Base-by-base conservation (phyloP, 768 basidiomycete genomes). In the Boletus subparvulus region DNA sequence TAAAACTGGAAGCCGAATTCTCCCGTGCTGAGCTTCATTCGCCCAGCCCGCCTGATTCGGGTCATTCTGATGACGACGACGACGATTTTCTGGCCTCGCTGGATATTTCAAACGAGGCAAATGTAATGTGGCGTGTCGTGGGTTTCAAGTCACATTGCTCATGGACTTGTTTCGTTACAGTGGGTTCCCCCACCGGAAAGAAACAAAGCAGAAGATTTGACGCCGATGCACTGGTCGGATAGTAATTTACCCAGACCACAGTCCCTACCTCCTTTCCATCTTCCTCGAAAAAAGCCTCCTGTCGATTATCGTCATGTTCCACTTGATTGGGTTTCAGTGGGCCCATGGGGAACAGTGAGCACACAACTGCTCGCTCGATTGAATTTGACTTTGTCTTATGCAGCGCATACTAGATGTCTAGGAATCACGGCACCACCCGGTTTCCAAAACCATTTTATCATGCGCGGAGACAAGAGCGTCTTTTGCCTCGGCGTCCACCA, bases 201-300 rank as follows among this genome's bases (percentile, higher is more conserved):
- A 36, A 72, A 71, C 32, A 71, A 63, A 51, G 72, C 70, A n/a
- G 72, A 73, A 57, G 66, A 72, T 37, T 53, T 70, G 55, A 68
- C 68, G 0, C 64, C 65, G 7, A 49, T 48, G 40, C 45, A 57
- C 33, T 50, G 61, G 3, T 42, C 33, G 2, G 52, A 58, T 30
- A 47, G 16, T 7, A 33, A 41, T 28, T 19, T 37, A 13, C 26
- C 47, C 30, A 58, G 54, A 47, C 53, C 52, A 43, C 55, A 12
- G 0, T 16, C 47, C 14, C 14, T 54, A 2, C 49, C 52, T 33
- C 55, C 64, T 32, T 41, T 59, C 26, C 55, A 32, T 39, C 19
- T 62, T 48, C 58, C 65, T 37, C 58, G 57, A 41, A 55, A 50
- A 58, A 58, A 44, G 3, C 63, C 60, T 19, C 56, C 62, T 21